Conservation (phyloP, 2,329 filamentous ascomycete species). For the Colletotrichum endophyticum region DNA sequence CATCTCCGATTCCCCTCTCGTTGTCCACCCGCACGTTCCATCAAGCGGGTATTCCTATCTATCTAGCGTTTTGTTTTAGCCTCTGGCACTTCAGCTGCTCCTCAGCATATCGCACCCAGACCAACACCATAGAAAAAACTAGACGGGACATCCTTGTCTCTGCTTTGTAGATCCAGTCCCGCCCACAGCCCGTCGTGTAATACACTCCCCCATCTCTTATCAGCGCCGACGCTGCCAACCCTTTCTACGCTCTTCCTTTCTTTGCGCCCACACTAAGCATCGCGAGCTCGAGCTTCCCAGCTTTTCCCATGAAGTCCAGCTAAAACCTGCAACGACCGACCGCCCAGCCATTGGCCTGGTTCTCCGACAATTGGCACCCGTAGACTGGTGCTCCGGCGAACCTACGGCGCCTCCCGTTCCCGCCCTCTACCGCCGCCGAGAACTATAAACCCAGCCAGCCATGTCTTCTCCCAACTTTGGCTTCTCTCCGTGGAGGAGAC, state of each 20-base stretch:
- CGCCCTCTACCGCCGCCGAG: background rate
- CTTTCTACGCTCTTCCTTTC: background rate
- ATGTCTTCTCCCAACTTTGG: slow-evolving; percentile 54
- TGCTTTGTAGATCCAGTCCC: slow-evolving; percentile 14
- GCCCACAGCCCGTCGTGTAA: background rate
- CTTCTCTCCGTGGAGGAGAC: slow-evolving; percentile 55
- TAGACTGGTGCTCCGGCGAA: background rate
- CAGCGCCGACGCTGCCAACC: slow-evolving; percentile 5
- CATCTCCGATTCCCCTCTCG: background rate
- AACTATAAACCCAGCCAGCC: slow-evolving; percentile 5
- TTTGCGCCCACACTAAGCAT: background rate
- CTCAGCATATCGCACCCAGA: background rate
- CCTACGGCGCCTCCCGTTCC: background rate
- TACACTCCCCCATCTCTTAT: slow-evolving; percentile 16
- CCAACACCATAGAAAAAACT: background rate
- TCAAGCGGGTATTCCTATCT: background rate
- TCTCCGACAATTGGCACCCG: background rate
- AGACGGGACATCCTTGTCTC: slow-evolving; percentile 17
- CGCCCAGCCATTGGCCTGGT: slow-evolving; percentile 4
- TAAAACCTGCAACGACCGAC: slow-evolving; percentile 1
- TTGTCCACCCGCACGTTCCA: background rate
- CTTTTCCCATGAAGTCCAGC: slow-evolving; percentile 5
- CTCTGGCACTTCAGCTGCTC: background rate
- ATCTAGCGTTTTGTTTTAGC: background rate
- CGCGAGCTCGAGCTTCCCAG: slow-evolving; percentile 5